phyloP scores from a whole-genome alignment of 2,329 filamentous ascomycete genomes.

The Parafenestella ontariensis region DNA sequence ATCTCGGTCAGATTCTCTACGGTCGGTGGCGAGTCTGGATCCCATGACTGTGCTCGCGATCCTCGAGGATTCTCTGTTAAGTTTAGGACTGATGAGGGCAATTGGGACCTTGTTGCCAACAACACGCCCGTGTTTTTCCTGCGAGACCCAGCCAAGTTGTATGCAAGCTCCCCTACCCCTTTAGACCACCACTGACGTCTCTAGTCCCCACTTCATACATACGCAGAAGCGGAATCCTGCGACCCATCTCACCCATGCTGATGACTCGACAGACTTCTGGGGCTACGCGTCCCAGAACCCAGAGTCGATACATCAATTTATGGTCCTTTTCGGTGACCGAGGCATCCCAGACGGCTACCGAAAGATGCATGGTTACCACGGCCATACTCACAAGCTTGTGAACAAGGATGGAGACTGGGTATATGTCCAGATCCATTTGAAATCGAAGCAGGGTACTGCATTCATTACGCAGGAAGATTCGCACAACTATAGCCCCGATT shows the following conservation, averaged over 20 bases:
- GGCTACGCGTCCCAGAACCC: constrained; percentile 64
- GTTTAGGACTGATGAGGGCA: not conserved
- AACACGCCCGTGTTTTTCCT: constrained; percentile 80
- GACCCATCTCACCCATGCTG: constrained; percentile 72
- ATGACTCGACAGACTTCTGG: constrained; percentile 72
- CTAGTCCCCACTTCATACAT: constrained; percentile 76
- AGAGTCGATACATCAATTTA: constrained; percentile 61
- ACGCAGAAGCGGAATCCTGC: constrained; percentile 77
- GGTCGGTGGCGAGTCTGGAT: not conserved
- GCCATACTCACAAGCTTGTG: constrained; percentile 62
- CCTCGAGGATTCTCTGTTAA: not conserved
- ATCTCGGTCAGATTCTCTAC: not conserved
- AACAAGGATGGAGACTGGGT: constrained; percentile 63
- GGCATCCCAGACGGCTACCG: constrained; percentile 63
- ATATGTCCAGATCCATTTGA: constrained; percentile 61
- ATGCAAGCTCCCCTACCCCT: too few relatives aligned
- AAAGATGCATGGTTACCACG: constrained; percentile 63
- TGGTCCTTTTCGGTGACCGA: constrained; percentile 62
- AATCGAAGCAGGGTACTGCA: constrained; percentile 59
- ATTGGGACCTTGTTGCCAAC: constrained; percentile 71
- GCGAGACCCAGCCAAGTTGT: constrained; percentile 75
- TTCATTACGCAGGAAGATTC: constrained; percentile 62
- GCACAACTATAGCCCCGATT: constrained; percentile 59
- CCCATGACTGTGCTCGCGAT: not conserved
- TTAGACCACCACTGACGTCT: too few relatives aligned